Evolutionary conservation across 208 protist genomes (phyloP).

Genomic region (Leishmania lainsoni): DNA sequence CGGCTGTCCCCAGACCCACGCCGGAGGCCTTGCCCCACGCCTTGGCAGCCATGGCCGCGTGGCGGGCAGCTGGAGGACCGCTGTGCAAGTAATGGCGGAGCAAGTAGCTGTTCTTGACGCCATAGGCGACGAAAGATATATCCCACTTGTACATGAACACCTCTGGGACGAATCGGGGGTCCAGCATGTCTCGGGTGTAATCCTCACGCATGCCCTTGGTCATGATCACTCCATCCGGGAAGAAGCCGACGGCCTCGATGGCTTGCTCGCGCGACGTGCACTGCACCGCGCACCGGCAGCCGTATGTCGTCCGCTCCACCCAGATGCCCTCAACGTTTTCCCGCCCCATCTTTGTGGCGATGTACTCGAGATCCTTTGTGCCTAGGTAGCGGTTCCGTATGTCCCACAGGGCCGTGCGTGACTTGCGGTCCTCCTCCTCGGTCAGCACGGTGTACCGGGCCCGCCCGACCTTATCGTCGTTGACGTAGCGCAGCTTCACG

Average conservation of each 20-base stretch:
- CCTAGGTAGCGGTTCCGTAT: slow-evolving; percentile 73
- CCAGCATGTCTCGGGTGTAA: slow-evolving; percentile 87
- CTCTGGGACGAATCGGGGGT: slow-evolving; percentile 82
- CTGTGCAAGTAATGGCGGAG: slow-evolving; percentile 83
- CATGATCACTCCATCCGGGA: slow-evolving; percentile 89
- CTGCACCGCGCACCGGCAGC: slow-evolving; percentile 83
- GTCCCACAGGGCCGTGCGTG: slow-evolving; percentile 84
- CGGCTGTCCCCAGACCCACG: slow-evolving; percentile 74
- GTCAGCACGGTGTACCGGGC: slow-evolving; percentile 79
- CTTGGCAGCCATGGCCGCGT: slow-evolving; percentile 87
- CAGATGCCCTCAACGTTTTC: slow-evolving; percentile 85
- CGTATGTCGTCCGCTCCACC: slow-evolving; percentile 87
- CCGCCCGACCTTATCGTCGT: slow-evolving; percentile 82
- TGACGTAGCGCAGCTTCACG: slow-evolving; percentile 79
- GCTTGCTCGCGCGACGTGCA: slow-evolving; percentile 75
- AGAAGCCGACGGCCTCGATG: slow-evolving; percentile 88
- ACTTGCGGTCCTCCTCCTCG: slow-evolving; percentile 84
- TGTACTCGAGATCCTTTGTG: slow-evolving; percentile 81
- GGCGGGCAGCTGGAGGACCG: slow-evolving; percentile 60
- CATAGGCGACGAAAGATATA: slow-evolving; percentile 89
- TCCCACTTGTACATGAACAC: slow-evolving; percentile 93
- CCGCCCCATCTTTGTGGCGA: slow-evolving; percentile 77
- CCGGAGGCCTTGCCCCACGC: slow-evolving; percentile 91
- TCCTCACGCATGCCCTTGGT: slow-evolving; percentile 85
- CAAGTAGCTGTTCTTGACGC: slow-evolving; percentile 91